Conservation (phyloP, 768 basidiomycete species). For the Rhizopogon salebrosus region DNA sequence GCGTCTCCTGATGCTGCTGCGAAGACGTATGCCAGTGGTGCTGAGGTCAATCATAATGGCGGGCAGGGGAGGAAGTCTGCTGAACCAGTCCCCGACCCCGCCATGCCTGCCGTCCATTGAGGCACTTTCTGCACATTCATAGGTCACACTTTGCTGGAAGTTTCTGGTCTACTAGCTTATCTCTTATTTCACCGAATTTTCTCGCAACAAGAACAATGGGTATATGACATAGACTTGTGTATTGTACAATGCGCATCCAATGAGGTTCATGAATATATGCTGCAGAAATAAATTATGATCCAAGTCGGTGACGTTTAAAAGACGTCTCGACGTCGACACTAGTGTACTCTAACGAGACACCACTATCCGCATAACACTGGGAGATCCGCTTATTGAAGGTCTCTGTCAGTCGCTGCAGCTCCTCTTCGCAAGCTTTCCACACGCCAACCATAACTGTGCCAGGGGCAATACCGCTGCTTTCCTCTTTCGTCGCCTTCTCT, state of each 20-base stretch:
- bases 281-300: slow-evolving; percentile 12
- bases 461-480: slow-evolving; percentile 46
- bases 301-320: slow-evolving; percentile 60
- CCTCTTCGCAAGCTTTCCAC: slow-evolving; percentile 89
- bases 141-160: background rate
- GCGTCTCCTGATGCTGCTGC: slow-evolving; percentile 7
- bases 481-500: slow-evolving; percentile 55
- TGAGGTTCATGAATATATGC: background rate
- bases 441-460: slow-evolving; percentile 75
- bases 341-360: slow-evolving; percentile 70
- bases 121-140: background rate
- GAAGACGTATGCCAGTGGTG: slow-evolving; percentile 5
- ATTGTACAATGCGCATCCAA: slow-evolving; percentile 1
- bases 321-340: slow-evolving; percentile 69
- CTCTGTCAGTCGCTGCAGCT: slow-evolving; percentile 69
- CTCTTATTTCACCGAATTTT: background rate
- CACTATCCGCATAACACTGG: slow-evolving; percentile 75
- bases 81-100: background rate
- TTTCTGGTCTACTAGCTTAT: background rate
- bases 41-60: slow-evolving; percentile 5
- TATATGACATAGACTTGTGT: background rate
- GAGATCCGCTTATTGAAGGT: slow-evolving; percentile 62
- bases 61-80: background rate
- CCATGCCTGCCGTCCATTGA: background rate
- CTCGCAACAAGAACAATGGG: background rate